Evolutionary conservation across 139 green algal genomes (phyloP).

Genomic region (Chlamydomonas sphaeroides): DNA sequence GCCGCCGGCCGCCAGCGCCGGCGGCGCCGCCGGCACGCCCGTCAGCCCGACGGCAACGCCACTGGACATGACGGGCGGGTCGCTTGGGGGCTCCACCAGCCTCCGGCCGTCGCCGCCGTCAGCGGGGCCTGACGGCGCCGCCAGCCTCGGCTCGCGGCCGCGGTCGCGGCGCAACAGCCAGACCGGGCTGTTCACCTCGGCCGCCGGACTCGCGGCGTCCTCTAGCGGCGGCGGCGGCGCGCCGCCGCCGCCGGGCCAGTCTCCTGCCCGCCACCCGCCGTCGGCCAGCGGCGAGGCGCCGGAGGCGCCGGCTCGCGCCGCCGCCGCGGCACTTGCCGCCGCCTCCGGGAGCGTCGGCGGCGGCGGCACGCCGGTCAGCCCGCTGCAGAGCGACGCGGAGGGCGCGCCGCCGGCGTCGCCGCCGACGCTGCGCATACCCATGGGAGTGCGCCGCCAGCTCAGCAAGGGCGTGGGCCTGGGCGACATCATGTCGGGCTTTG

Average conservation of each 20-base stretch:
- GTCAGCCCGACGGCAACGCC: not conserved
- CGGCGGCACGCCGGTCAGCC: not conserved
- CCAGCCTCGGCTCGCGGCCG: not conserved
- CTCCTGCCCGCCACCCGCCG: not conserved
- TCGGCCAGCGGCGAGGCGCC: not conserved
- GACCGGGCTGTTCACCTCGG: not conserved
- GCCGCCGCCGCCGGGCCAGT: not conserved
- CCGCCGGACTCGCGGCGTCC: not conserved
- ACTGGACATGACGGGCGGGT: not conserved
- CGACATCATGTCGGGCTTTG: constrained; percentile 44
- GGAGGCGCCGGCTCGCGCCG: not conserved
- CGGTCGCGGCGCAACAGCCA: constrained; percentile 29
- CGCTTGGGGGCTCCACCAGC: too few species aligned
- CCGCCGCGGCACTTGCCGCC: not conserved
- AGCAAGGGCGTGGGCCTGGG: constrained; percentile 30
- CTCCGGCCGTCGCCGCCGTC: too few species aligned
- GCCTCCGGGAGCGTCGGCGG: not conserved
- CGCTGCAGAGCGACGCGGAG: constrained; percentile 6
- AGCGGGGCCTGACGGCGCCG: too few species aligned
- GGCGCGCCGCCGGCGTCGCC: constrained; percentile 19
- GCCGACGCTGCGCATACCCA: constrained; percentile 37
- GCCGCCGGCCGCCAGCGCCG: not conserved
- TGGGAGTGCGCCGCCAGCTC: constrained; percentile 43
- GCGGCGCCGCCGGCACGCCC: not conserved
- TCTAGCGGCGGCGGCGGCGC: not conserved